Conservation (phyloP, 106 monocot genomes). For the Cymbidium sinense region DNA sequence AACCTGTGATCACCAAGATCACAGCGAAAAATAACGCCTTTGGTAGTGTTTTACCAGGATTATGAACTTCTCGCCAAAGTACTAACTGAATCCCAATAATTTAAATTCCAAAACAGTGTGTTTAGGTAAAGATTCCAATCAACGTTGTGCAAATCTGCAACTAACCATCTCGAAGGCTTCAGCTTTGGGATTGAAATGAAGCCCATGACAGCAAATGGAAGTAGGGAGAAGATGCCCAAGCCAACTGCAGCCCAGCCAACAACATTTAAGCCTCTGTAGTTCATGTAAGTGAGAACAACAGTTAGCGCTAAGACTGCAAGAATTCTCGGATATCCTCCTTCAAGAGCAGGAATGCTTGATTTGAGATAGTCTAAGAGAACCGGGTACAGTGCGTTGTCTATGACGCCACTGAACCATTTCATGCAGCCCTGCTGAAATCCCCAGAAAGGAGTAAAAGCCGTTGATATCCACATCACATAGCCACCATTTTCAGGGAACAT, state of each 20-base stretch:
- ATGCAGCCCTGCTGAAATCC: no score
- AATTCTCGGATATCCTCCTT: conserved; percentile 22
- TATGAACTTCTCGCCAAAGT: conserved; percentile 39
- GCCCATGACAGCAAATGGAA: no score
- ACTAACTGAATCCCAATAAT: conserved; percentile 47
- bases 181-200: conserved; percentile 32
- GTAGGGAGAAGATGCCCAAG: conserved; percentile 30
- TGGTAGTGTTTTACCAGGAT: conserved; percentile 27
- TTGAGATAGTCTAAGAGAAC: conserved; percentile 50
- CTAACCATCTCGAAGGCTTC: conserved; percentile 25
- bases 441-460: conserved; percentile 37
- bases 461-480: conserved; percentile 44
- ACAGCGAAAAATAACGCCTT: conserved; percentile 30
- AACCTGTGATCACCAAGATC: conserved; percentile 15
- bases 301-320: conserved; percentile 25
- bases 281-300: conserved; percentile 31
- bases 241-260: conserved; percentile 39
- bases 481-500: conserved; percentile 50
- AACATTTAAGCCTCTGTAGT: conserved; percentile 39
- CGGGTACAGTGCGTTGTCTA: conserved; percentile 47
- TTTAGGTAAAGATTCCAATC: conserved; percentile 39
- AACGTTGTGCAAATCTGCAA: conserved; percentile 14
- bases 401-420: conserved; percentile 41
- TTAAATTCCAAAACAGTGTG: conserved; percentile 42
- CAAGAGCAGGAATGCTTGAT: conserved; percentile 31